Conservation (phyloP, 2,329 filamentous ascomycete species). For the Colletotrichum tropicicola region DNA sequence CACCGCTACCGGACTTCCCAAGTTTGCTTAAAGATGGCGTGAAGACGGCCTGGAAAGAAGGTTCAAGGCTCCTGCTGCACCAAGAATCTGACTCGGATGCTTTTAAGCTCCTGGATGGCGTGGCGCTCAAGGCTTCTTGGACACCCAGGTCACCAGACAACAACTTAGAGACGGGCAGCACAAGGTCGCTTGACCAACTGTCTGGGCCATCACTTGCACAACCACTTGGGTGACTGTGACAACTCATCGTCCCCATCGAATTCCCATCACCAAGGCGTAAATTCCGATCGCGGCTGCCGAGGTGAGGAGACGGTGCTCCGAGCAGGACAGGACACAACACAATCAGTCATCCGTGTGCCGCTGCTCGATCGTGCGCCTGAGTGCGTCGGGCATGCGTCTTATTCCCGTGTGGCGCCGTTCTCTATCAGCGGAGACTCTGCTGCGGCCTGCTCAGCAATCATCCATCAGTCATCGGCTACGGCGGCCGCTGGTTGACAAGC, state of each 20-base stretch:
- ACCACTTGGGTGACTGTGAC: not conserved
- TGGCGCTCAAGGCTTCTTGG: not conserved
- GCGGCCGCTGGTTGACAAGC: not conserved
- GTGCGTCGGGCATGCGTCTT: not conserved
- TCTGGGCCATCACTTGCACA: not conserved
- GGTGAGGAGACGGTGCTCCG: not conserved
- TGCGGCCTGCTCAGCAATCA: not conserved
- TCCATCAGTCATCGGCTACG: slow-evolving; percentile 11
- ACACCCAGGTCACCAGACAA: not conserved
- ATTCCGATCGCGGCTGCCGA: slow-evolving; percentile 7
- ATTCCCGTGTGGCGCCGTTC: not conserved
- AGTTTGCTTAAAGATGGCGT: not conserved
- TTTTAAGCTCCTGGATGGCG: not conserved
- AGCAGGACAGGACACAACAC: not conserved
- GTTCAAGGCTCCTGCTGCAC: not conserved
- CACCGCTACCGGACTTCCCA: slow-evolving; percentile 1
- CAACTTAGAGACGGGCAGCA: too few relatives aligned
- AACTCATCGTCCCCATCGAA: not conserved
- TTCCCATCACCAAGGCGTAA: not conserved
- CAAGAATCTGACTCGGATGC: not conserved
- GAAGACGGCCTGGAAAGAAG: not conserved
- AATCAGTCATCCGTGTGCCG: not conserved
- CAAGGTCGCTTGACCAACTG: too few relatives aligned
- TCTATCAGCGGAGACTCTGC: slow-evolving; percentile 11
- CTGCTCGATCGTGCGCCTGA: not conserved